A percentile compares a stretch with the other conserved stretches of the same genome.
Evolutionary conservation across 306 rosid species (phyloP).

Genomic region (Notholithocarpus densiflorus): DNA sequence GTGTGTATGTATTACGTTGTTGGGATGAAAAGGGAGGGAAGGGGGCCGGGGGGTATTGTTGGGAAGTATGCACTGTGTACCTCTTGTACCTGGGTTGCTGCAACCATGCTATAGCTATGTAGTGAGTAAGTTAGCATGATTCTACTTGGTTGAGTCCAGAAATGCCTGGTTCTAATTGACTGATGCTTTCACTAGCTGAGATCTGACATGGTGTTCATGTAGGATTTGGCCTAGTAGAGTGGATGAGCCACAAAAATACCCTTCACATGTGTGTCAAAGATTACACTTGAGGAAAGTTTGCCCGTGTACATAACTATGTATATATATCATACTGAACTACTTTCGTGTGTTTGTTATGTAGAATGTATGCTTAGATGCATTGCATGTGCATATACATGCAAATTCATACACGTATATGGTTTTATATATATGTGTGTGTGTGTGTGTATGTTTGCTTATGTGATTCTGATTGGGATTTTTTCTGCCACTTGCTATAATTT

Average conservation of each 20-base stretch:
- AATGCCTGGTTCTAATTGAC: not conserved
- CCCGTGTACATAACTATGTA: not conserved
- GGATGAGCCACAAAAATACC: not conserved
- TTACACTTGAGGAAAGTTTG: not conserved
- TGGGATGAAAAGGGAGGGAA: too few relatives aligned
- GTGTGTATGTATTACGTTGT: too few relatives aligned
- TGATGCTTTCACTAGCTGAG: not conserved
- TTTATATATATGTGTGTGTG: not conserved
- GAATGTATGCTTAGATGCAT: not conserved
- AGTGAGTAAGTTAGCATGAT: not conserved
- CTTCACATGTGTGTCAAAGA: not conserved
- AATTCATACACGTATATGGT: not conserved
- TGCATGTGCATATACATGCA: not conserved
- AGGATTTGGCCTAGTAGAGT: not conserved
- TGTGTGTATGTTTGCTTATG: too few relatives aligned
- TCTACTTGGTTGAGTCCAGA: not conserved
- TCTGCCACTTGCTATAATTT: not conserved
- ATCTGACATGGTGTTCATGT: not conserved
- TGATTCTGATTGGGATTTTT: too few relatives aligned
- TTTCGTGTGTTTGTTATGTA: not conserved
- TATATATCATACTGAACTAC: not conserved
- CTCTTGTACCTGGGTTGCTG: not conserved
- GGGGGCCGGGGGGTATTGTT: too few relatives aligned
- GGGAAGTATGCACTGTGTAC: not conserved
- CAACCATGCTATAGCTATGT: not conserved